Evolutionary conservation across 768 basidiomycete genomes (phyloP).

Genomic region (Lentinula guzmanii): DNA sequence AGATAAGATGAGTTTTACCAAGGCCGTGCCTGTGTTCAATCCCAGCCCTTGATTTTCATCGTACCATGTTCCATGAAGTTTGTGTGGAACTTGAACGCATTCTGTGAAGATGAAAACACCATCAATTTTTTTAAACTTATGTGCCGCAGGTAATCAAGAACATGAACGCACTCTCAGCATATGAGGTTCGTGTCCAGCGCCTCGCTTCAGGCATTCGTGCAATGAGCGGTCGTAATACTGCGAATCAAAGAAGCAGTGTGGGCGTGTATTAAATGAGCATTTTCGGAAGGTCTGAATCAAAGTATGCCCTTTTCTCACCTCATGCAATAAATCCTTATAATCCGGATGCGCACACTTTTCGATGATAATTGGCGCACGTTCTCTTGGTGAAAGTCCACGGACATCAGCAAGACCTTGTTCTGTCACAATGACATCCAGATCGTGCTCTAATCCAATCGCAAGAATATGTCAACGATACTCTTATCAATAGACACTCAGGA

Average conservation of each 20-base stretch:
- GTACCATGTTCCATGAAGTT: constrained; percentile 30
- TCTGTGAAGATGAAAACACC: constrained; percentile 13
- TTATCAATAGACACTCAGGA: background rate
- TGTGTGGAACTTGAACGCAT: constrained; percentile 28
- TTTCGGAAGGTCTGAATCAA: background rate
- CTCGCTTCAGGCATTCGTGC: constrained; percentile 35
- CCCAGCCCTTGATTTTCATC: constrained; percentile 35
- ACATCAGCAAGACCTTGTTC: constrained; percentile 46
- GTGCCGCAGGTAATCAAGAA: background rate
- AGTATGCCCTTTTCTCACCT: constrained; percentile 18
- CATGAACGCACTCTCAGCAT: constrained; percentile 31
- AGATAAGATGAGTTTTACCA: background rate
- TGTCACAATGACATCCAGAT: constrained; percentile 40
- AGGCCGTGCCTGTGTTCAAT: constrained; percentile 6
- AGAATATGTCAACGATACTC: background rate
- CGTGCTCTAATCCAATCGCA: constrained; percentile 28
- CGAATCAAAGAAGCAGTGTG: background rate
- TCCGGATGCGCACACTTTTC: constrained; percentile 44
- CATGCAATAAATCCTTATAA: constrained; percentile 33
- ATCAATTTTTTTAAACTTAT: background rate
- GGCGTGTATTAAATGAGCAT: background rate
- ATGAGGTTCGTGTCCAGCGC: constrained; percentile 43
- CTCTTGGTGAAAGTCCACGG: constrained; percentile 38
- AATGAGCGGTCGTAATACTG: constrained; percentile 39
- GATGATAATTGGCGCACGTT: constrained; percentile 40